A percentile compares a stretch with the other conserved stretches of the same genome.
Conservation (phyloP, 1,139 yeast genomes). For the Protomyces inundatus region DNA sequence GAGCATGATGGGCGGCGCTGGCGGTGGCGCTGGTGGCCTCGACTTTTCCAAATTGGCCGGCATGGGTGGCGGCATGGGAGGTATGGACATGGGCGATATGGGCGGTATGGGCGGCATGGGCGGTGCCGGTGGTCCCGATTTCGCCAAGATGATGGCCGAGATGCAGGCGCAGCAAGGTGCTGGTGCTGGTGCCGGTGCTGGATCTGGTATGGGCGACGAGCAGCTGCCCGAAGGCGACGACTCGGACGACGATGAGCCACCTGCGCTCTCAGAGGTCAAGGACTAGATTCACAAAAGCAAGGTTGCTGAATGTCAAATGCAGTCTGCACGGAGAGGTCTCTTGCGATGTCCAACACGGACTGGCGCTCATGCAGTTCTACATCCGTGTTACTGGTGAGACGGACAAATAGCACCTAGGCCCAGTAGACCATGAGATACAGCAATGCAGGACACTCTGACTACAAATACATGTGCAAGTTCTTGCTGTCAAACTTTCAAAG, state of each 20-base stretch:
- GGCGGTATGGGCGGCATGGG: slow-evolving; percentile 23
- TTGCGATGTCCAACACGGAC: no score
- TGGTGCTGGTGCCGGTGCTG: slow-evolving; percentile 10
- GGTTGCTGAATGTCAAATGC: no score
- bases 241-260: slow-evolving; percentile 29
- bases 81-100: slow-evolving; percentile 30
- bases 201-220: slow-evolving; percentile 15
- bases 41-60: slow-evolving; percentile 33
- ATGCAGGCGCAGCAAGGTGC: slow-evolving; percentile 20
- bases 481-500: no score
- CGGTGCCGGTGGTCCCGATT: slow-evolving; percentile 24
- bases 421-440: no score
- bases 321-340: no score
- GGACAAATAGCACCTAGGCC: no score
- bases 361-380: no score
- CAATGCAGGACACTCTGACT: no score
- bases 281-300: neutral
- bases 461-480: no score
- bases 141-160: slow-evolving; percentile 24
- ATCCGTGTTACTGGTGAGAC: no score
- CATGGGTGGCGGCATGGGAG: slow-evolving; percentile 35
- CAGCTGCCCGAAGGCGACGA: slow-evolving; percentile 30
- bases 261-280: slow-evolving; percentile 30
- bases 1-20: slow-evolving; percentile 24
- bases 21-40: slow-evolving; percentile 36